A percentile compares a stretch with the other conserved stretches of the same genome.
phyloP scores from a whole-genome alignment of 2,329 filamentous ascomycete genomes.

The Botrytis aclada region DNA sequence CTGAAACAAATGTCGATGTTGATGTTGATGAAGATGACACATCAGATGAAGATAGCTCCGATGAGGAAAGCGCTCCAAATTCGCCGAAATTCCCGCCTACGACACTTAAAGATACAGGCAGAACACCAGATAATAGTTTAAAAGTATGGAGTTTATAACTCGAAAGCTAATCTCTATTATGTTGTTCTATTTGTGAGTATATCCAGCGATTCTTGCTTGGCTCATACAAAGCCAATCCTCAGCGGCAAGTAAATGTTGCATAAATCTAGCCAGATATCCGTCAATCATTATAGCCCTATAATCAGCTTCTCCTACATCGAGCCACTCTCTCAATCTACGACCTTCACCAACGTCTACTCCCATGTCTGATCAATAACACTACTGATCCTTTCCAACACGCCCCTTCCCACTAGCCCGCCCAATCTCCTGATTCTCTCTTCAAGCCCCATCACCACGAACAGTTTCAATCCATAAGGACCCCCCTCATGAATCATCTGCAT shows the following conservation, averaged over 20 bases:
- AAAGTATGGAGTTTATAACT: conserved; percentile 46
- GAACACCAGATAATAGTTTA: conserved; percentile 43
- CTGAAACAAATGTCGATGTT: conserved; percentile 15
- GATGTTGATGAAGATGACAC: conserved; percentile 18
- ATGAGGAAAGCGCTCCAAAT: conserved; percentile 6
- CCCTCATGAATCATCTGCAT: neutral
- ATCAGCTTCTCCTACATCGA: neutral
- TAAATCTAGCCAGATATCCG: neutral
- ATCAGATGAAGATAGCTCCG: conserved; percentile 19
- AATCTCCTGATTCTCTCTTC: conserved; percentile 51
- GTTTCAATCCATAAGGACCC: conserved; percentile 45
- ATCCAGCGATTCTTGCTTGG: neutral
- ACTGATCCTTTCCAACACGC: conserved; percentile 52
- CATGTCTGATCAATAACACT: conserved; percentile 47
- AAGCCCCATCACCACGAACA: conserved; percentile 55
- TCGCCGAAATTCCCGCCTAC: neutral
- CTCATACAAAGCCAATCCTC: neutral
- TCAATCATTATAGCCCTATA: neutral
- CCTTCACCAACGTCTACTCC: conserved; percentile 20
- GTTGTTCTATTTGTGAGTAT: neutral
- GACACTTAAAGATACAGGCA: neutral
- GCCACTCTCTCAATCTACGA: neutral
- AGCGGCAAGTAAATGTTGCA: neutral
- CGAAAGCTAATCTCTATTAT: neutral
- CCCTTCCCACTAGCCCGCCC: conserved; percentile 49